Evolutionary conservation across 805 yeast genomes (phyloP), one percentile per base, ranked within the genome.

Genomic region (Lipomyces spencermartinsiae): DNA sequence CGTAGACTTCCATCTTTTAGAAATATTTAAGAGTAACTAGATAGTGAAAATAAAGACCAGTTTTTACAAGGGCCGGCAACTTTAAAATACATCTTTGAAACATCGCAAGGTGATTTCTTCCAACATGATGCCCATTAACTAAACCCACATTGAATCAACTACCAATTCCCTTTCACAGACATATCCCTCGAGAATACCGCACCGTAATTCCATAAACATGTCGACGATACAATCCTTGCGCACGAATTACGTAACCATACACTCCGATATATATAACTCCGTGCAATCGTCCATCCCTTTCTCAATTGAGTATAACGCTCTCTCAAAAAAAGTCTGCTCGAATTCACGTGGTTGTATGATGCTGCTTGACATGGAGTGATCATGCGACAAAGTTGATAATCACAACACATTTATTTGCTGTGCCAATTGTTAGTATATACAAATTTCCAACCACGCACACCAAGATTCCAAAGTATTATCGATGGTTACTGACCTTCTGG

Each of bases 401-500:
- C 59, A 53, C 56, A 59, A 62, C 51, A 49, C 63, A 64, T 58
- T 68, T 68, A 68, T 58, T 68, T 68, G 69, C 63, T 61, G 49
- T n/a, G 56, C 22, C 35, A 56, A 57, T 14, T 60, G 70, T 67
- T 35, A 67, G 70, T 56, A 58, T 39, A 49, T 34, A 7, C n/a
- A n/a, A 22, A 4, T 9, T 2, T 5, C n/a, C n/a, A 14, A 54
- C 25, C 2, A 22, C 8, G 19, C 16, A n/a, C 22, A 16, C n/a
- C 9, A 16, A 6, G 49, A 8, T 16, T 2, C 35, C 55, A 7
- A 12, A 9, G 10, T 16, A 62, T 12, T 43, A 25, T 16, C 37
- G 31, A 61, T 14, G 33, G 7, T 5, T 5, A 68, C 72, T 56
- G 37, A 69, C 72, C 97, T 92, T 92, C 98, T 93, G 86, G 98